Conservation (phyloP, 139 green algal species). For the Chlamydomonas incerta region DNA sequence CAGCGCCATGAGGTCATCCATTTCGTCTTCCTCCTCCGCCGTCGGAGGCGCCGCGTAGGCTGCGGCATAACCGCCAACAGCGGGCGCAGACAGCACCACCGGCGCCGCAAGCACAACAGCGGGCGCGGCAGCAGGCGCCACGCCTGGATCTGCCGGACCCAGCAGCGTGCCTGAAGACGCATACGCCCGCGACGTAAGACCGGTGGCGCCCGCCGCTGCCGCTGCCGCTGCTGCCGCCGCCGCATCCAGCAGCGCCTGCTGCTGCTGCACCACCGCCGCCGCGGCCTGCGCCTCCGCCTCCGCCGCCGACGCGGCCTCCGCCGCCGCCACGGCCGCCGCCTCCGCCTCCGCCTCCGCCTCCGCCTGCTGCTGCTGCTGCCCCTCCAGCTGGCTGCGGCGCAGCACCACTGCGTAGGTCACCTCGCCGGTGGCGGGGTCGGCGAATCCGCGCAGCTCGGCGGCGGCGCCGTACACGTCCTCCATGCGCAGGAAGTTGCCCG, state of each 20-base stretch:
- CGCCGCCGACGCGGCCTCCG: too few relatives aligned
- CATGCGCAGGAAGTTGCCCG: not conserved
- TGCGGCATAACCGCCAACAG: too few relatives aligned
- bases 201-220: too few relatives aligned
- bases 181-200: too few relatives aligned
- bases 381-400: not conserved
- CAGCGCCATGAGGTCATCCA: not conserved
- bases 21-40: too few relatives aligned
- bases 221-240: not conserved
- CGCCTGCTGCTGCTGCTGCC: not conserved
- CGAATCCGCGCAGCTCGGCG: not conserved
- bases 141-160: too few relatives aligned
- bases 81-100: too few relatives aligned
- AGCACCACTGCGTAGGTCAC: not conserved
- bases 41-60: too few relatives aligned
- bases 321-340: too few relatives aligned
- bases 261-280: not conserved
- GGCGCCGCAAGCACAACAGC: not conserved
- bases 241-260: not conserved
- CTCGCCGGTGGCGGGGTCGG: not conserved
- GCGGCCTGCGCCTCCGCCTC: too few relatives aligned
- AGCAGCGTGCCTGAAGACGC: too few relatives aligned
- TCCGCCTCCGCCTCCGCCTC: not conserved
- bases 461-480: slow-evolving; percentile 21
- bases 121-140: too few relatives aligned